Evolutionary conservation across 768 basidiomycete species (phyloP), one percentile per base, ranked within the genome.

Genomic region (Leccinum boreale): DNA sequence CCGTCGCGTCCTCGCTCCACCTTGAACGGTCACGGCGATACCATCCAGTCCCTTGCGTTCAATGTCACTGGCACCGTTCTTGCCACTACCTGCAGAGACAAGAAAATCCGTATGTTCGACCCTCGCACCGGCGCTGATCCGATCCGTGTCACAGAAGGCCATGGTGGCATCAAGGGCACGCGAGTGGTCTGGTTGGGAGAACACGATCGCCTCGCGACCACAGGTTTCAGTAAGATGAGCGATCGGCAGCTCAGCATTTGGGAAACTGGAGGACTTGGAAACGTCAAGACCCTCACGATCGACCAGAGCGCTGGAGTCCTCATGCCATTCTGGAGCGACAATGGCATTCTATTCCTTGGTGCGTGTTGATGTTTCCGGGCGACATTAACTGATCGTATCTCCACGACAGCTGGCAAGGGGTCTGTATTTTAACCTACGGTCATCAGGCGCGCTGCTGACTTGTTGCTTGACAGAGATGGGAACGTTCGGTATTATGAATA

Each of bases 401-500:
- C 17, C 3, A 17, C 14, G 44, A 53, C 59, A 85, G 93, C 92
- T 72, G 93, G 94, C 51, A 96, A 96, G 75, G 94, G 92, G 89
- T 90, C 60, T 57, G 78, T 70, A 19, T 29, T 36, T 36, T 44
- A 11, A 19, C 21, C 23, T 55, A 44, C 17, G 51, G 49, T 9
- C 33, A 26, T 21, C 54, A 1, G 1, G 26, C 49, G 28, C 23
- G 15, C 15, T 19, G 21, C 52, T 62, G 44, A 68, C 57, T n/a
- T 23, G 15, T 11, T 39, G 15, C 57, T 31, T 21, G 50, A 55
- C 68, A 92, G 93, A 42, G 96, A 99, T 67, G 96, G 96, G 28
- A 99, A 99, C 71, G 87, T 98, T 61, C 87, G 96, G n/a, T 96
- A 92, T 81, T 98, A 88, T 73, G 97, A 99, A 71, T 94, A 89